Evolutionary conservation across 2,329 filamentous ascomycete genomes (phyloP), one percentile per base, ranked within the genome.

Genomic region (Hypoxylon sp.): DNA sequence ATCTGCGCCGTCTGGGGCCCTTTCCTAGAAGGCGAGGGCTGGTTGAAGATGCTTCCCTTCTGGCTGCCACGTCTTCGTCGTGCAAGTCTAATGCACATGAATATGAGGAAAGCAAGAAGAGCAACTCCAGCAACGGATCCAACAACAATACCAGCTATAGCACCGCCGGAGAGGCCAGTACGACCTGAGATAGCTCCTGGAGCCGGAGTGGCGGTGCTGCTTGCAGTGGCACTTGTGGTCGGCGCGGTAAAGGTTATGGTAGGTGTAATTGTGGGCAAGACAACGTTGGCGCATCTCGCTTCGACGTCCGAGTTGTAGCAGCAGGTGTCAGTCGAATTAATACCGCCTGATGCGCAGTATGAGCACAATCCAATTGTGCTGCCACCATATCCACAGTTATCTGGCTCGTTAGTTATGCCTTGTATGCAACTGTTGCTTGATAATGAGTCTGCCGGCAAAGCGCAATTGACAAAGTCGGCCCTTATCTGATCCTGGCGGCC

Each of bases 311-410:
- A 90, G 74, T 89, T 93, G 75, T 94, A 91, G 80, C 96, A 99
- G 83, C 96, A 99, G 2, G 94, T 97, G 79, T 98, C 95, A 55
- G 95, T 98, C 9, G 93, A 91, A 80, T 98, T 98, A 69, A 90
- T 88, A 28, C 94, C 94, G 74, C 92, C 95, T 5, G 89, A 85
- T 45, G 88, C 86, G 79, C 96, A 99, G 79, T 96, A 98, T 3
- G 90, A 89, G 82, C 96, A 99, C 36, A 99, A 85, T 2, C 94
- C 94, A 60, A 90, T 79, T 6, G 86, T 89, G 78, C 87, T 90
- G 70, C 88, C 86, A 43, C 86, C 87, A 78, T 91, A 99, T 50
- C 96, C 96, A 79, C 96, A 99, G 77, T 98, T 93, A 5, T 90
- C 80, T 1, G 90, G 89, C 81, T 99, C 94, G 75, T 99, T 99